Evolutionary conservation across 768 basidiomycete species (phyloP), one percentile per base, ranked within the genome.

Genomic region (Cyclocybe cylindracea): DNA sequence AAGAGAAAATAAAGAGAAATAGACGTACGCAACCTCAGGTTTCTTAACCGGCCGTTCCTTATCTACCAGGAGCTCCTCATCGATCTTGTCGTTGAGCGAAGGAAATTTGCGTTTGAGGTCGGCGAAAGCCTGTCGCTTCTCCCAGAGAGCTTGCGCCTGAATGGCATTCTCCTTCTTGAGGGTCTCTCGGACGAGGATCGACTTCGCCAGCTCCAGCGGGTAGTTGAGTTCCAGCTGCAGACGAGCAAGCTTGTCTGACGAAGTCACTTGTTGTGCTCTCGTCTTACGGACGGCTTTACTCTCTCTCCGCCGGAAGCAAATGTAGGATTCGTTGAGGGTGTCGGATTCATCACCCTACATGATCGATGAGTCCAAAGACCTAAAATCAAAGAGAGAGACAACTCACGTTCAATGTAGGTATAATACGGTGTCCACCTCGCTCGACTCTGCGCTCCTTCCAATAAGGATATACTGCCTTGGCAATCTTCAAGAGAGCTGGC

Each of bases 221-320:
- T 78, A 82, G 2, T 78, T 67, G 4, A 99, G 74, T 68, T 98
- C 94, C 31, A 70, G 66, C 56, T 91, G 86, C 11, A 98, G 74
- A 14, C 92, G 89, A 4, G 85, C 70, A 57, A 99, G 82, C 59
- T 93, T 91, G 61, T 98, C 96, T 10, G 94, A 87, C 13, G 87
- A 92, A 1, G 89, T 88, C 8, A 85, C 86, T 63, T 98, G 95
- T 1, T 89, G 89, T 10, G 94, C 87, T 7, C 96, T 85, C 7
- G 96, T 98, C 74, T 98, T 98, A 55, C 97, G 86, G 40, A 92
- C 82, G 3, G 91, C 86, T 67, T 98, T 98, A 69, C 89, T 87
- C 66, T 98, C 96, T 48, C 95, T 87, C 54, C 94, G 82, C 35
- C 97, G 85, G 79, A 99, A 99, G 70, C 97, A 99, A 40, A 98